These are phyloP conservation scores for Phytophthora nicotianae DNA, from an alignment of 352 stramenopile species.

Conservation along the genomic window DNA sequence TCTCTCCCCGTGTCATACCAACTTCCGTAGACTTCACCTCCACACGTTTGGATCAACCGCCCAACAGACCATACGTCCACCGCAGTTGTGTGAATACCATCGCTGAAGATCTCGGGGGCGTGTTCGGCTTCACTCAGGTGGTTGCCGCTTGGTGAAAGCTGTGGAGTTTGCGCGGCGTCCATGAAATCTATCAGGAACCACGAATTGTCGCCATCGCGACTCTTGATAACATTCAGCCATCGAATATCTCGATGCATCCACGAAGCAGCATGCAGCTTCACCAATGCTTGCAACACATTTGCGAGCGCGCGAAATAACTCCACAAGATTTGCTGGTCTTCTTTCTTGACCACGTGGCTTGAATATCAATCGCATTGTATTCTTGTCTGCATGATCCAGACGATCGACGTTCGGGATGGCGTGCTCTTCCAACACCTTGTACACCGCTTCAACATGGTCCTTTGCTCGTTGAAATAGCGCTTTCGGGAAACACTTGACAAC, in stretches of 20 bases:
- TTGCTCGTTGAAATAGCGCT: conserved; percentile 8
- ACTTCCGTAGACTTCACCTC: conserved; percentile 11
- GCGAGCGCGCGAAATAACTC: conserved; percentile 22
- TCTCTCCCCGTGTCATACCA: conserved; percentile 20
- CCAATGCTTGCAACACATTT: conserved; percentile 27
- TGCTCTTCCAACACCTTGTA: conserved; percentile 36
- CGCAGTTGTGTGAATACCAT: conserved; percentile 16
- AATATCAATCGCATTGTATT: conserved; percentile 19
- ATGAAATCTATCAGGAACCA: conserved; percentile 38
- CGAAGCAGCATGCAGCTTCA: conserved; percentile 26
- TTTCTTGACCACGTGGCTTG: conserved; percentile 24
- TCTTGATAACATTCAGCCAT: conserved; percentile 33
- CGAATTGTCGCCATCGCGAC: conserved; percentile 14
- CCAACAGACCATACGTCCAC: conserved; percentile 29
- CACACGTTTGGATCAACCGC: conserved; percentile 17
- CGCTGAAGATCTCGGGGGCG: conserved; percentile 27
- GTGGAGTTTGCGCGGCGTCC: conserved; percentile 24
- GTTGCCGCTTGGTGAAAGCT: conserved; percentile 14
- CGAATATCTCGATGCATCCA: conserved; percentile 38
- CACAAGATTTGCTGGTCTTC: conserved; percentile 16
- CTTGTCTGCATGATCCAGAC: conserved; percentile 17
- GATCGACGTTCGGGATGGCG: conserved; percentile 24
- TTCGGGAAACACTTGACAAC: conserved; percentile 31
- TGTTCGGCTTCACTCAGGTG: conserved; percentile 19
- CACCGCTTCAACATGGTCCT: conserved; percentile 21